Base-by-base conservation (phyloP, 2,329 filamentous ascomycete species). In the Penicillium sp. region DNA sequence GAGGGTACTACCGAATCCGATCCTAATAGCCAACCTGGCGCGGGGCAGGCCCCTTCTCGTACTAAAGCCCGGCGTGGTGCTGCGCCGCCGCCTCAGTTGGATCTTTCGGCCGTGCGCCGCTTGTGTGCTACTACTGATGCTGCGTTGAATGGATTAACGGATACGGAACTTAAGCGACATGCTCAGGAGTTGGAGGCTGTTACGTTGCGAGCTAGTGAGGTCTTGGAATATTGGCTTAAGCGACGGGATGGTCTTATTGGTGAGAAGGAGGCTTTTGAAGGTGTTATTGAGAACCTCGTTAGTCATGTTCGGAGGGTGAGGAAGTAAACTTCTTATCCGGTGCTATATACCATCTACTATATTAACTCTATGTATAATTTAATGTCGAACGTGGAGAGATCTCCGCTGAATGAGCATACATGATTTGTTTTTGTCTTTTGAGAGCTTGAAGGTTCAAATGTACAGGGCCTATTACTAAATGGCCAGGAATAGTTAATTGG, bases 241-340 rank as follows among this genome's bases (percentile, higher is more conserved):
- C 81, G 87, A 65, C 88, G 89, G 51, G 92, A 96, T 70, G 91
- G 92, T 64, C 90, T 93, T 66, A 78, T 96, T 61, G 90, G 90
- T 40, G 93, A 97, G 70, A 88, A 94, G 64, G 93, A 97, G 71
- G 90, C 92, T 2, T 94, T 97, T 72, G 93, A 97, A 71, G 92
- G 91, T 0, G 93, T 97, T 15, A 97, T 97, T 81, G 93, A 96
- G 76, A 97, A 96, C 73, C 75, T 97, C 62, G 93, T 97, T 42
- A 94, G 92, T 73, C 91, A 96, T 77, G 91, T 91, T 48, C 83
- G 91, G 72, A 90, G 92, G 76, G 86, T 91, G 54, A 83, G 91
- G 69, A 94, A 92, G 75, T 90, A 77, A 76, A 62, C 42, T 31
- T 55, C 53, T 9, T 31, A 35, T 42, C 44, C 26, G 25, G 31